Evolutionary conservation across 768 basidiomycete genomes (phyloP).

Genomic region (Suillus discolor): DNA sequence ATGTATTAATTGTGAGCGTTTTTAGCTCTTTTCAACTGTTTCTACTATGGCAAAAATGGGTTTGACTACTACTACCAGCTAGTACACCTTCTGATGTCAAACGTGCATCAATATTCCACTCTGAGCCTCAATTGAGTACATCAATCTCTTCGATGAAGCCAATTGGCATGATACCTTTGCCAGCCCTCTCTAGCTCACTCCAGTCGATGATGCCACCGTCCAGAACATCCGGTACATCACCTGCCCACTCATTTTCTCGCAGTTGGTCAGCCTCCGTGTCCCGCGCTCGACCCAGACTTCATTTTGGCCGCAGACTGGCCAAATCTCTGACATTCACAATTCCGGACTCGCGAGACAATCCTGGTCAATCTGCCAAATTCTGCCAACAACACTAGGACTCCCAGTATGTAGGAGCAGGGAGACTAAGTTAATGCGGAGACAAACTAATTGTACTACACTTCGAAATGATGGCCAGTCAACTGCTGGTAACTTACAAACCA

Average conservation of each 20-base stretch:
- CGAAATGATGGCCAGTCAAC: slow-evolving; percentile 12
- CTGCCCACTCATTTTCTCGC: not conserved
- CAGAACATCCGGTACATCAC: not conserved
- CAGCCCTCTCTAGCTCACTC: not conserved
- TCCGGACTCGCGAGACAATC: slow-evolving; percentile 7
- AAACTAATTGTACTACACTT: slow-evolving; percentile 32
- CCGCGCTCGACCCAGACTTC: too few species aligned
- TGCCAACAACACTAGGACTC: too few species aligned
- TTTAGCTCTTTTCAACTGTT: not conserved
- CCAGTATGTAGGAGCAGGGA: not conserved
- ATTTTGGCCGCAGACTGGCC: too few species aligned
- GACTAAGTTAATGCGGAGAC: slow-evolving; percentile 7
- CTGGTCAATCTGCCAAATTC: not conserved
- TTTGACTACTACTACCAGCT: not conserved
- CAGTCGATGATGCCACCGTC: not conserved
- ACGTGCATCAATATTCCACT: too few species aligned
- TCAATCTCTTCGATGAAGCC: not conserved
- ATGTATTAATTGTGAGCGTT: too few species aligned
- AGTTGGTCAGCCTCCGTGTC: too few species aligned
- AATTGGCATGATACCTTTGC: not conserved
- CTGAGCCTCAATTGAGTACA: not conserved
- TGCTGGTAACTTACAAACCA: not conserved
- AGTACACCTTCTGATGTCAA: too few species aligned
- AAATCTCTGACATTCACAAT: not conserved
- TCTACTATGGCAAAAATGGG: not conserved